phyloP scores from a whole-genome alignment of 2,329 filamentous ascomycete species.

The Pyricularia grisea region DNA sequence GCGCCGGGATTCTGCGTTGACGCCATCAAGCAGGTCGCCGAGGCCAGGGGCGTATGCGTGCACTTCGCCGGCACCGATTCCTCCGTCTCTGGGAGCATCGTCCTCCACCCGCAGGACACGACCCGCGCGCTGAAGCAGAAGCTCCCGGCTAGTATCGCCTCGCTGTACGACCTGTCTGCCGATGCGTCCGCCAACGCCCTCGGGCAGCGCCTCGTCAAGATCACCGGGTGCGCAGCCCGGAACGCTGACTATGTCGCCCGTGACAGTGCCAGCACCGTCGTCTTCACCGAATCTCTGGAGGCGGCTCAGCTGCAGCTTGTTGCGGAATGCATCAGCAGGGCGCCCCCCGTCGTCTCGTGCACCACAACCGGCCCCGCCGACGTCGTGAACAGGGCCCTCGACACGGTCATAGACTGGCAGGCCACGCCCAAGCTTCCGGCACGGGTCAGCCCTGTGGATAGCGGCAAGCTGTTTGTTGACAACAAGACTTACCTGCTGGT shows the following conservation, averaged over 20 bases:
- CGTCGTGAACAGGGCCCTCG: background rate
- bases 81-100: background rate
- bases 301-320: background rate
- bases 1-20: background rate
- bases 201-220: background rate
- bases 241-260: background rate
- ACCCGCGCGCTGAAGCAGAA: background rate
- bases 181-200: background rate
- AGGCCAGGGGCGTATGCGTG: background rate
- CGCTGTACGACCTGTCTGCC: background rate
- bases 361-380: background rate
- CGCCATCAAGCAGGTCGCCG: background rate
- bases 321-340: background rate
- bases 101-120: background rate
- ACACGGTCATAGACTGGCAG: background rate
- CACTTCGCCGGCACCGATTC: background rate
- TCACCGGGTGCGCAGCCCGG: background rate
- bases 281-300: background rate
- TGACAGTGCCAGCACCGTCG: background rate
- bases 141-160: background rate
- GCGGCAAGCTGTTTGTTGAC: background rate
- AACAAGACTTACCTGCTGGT: conserved; percentile 1
- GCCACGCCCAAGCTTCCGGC: background rate
- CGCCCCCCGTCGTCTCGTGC: background rate
- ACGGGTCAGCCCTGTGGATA: background rate